Evolutionary conservation across 2,329 filamentous ascomycete genomes (phyloP).

Genomic region (Ceratocystis huliohia): DNA sequence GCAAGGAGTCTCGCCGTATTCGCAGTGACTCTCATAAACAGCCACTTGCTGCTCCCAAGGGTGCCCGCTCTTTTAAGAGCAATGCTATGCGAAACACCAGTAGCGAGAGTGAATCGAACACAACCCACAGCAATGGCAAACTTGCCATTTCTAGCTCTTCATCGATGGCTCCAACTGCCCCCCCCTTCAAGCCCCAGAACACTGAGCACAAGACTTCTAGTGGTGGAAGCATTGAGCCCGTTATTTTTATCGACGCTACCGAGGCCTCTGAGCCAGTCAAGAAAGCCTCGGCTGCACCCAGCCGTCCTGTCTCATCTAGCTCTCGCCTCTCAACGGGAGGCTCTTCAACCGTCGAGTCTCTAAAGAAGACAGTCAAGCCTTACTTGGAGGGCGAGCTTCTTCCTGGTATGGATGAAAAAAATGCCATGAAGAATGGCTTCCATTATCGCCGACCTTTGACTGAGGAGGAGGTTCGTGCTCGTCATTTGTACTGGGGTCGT

Average conservation of each 20-base stretch:
- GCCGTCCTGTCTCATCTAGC: neutral
- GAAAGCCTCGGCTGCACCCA: neutral
- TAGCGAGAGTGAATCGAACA: slow-evolving; percentile 12
- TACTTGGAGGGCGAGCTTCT: slow-evolving; percentile 45
- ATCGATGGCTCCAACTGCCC: slow-evolving; percentile 15
- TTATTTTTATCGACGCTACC: slow-evolving; percentile 9
- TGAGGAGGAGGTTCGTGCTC: slow-evolving; percentile 45
- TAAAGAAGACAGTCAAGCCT: slow-evolving; percentile 27
- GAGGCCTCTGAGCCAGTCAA: slow-evolving; percentile 16
- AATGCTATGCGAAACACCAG: slow-evolving; percentile 13
- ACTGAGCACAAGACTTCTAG: neutral
- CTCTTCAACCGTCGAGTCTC: slow-evolving; percentile 10
- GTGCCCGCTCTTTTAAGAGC: slow-evolving; percentile 3
- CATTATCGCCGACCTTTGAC: slow-evolving; percentile 45
- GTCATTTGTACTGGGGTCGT: slow-evolving; percentile 49
- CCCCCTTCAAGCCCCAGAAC: slow-evolving; percentile 17
- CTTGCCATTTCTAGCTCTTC: neutral
- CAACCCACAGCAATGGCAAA: slow-evolving; percentile 3
- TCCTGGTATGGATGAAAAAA: slow-evolving; percentile 32
- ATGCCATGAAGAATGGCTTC: slow-evolving; percentile 37
- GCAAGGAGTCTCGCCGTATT: slow-evolving; percentile 17
- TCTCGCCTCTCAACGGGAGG: slow-evolving; percentile 1
- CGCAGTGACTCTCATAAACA: slow-evolving; percentile 18
- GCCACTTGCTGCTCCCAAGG: neutral
- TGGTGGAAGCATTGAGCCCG: slow-evolving; percentile 1